Percentiles rank a stretch among this genome's conserved stretches.
phyloP scores from a whole-genome alignment of 164 flowering plant genomes.

The Berberis vulgaris region DNA sequence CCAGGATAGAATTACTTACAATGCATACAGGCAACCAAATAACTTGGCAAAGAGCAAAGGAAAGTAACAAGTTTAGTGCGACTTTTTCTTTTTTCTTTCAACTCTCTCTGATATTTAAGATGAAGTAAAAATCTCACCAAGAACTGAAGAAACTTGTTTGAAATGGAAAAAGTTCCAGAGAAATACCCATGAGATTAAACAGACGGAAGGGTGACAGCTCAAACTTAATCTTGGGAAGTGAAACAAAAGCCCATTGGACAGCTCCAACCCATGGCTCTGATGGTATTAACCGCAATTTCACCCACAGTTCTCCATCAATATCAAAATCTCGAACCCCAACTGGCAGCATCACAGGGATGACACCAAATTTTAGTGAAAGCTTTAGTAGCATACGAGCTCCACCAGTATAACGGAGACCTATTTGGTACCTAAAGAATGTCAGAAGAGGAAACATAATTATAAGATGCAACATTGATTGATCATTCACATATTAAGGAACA shows the following conservation, averaged over 20 bases:
- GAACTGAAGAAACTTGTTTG: neutral
- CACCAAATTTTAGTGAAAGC: conserved; percentile 74
- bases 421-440: conserved; percentile 59
- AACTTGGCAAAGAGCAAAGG: too few species aligned
- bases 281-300: conserved; percentile 83
- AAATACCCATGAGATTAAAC: conserved; percentile 89
- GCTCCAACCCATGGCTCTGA: conserved; percentile 97
- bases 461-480: neutral
- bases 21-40: too few species aligned
- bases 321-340: conserved; percentile 89
- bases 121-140: neutral
- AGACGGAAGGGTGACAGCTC: conserved; percentile 88
- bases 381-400: conserved; percentile 88
- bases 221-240: conserved; percentile 88
- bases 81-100: too few species aligned
- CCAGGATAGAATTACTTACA: too few species aligned
- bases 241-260: conserved; percentile 92
- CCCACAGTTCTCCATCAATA: conserved; percentile 99
- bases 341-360: conserved; percentile 75
- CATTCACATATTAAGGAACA: neutral
- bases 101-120: neutral
- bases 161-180: neutral
- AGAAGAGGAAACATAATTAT: neutral
- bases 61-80: too few species aligned
- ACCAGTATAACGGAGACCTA: conserved; percentile 91